Conservation (phyloP, 2,329 filamentous ascomycete genomes). For the Fonsecaea nubica region DNA sequence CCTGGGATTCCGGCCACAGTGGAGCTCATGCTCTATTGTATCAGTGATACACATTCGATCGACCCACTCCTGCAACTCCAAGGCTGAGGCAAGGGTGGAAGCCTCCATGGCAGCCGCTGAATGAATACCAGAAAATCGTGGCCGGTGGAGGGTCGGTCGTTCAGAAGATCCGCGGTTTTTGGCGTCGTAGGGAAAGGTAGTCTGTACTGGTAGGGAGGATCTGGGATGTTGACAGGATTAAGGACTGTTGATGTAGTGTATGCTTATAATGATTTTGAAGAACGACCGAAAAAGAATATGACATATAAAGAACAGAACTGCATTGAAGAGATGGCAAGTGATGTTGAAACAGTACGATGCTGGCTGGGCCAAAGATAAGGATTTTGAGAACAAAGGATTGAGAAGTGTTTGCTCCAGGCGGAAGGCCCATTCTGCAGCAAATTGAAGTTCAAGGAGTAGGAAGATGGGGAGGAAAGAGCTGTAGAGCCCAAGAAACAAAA, state of each 20-base stretch:
- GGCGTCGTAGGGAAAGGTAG: neutral
- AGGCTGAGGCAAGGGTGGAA: conserved; percentile 1
- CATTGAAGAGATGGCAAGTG: neutral
- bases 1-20: neutral
- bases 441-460: neutral
- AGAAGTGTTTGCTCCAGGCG: neutral
- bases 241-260: neutral
- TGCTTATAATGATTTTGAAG: neutral
- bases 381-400: neutral
- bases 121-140: neutral
- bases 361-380: neutral
- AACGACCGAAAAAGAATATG: neutral
- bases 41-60: neutral
- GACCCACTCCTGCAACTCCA: neutral
- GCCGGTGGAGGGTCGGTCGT: neutral
- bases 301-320: neutral
- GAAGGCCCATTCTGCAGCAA: neutral
- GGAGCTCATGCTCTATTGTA: neutral
- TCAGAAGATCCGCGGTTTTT: neutral
- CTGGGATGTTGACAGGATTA: neutral
- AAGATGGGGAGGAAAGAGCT: conserved; percentile 4
- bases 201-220: neutral
- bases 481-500: neutral
- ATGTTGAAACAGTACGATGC: neutral
- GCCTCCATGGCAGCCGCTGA: neutral